A percentile compares a stretch with the other conserved stretches of the same genome.
Conservation (phyloP, 306 rosid genomes). For the Trifolium fragiferum region DNA sequence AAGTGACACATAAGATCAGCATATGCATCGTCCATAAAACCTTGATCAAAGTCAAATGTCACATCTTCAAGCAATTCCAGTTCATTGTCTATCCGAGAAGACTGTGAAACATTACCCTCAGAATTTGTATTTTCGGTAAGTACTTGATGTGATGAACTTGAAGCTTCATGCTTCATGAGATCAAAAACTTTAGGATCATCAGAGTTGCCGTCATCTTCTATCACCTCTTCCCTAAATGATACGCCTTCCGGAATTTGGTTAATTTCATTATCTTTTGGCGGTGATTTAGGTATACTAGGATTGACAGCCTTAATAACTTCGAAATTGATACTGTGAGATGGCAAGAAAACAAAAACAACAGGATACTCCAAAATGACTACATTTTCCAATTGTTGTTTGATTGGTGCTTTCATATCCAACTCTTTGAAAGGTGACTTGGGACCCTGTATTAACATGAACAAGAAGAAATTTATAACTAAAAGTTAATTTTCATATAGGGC, state of each 20-base stretch:
- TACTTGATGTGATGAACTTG: slow-evolving; percentile 47
- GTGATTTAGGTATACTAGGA: slow-evolving; percentile 45
- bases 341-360: slow-evolving; percentile 68
- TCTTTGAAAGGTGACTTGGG: slow-evolving; percentile 68
- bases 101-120: slow-evolving; percentile 45
- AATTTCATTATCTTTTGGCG: slow-evolving; percentile 42
- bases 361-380: slow-evolving; percentile 82
- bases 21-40: slow-evolving; percentile 60
- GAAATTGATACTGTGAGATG: slow-evolving; percentile 66
- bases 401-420: slow-evolving; percentile 68
- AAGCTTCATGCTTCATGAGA: slow-evolving; percentile 52
- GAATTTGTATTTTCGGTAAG: slow-evolving; percentile 3
- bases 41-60: slow-evolving; percentile 68
- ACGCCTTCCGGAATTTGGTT: slow-evolving; percentile 52
- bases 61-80: slow-evolving; percentile 39
- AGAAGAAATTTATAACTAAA: slow-evolving; percentile 20
- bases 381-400: slow-evolving; percentile 71
- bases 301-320: slow-evolving; percentile 59
- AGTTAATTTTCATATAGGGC: neutral
- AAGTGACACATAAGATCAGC: slow-evolving; percentile 60
- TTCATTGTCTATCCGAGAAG: slow-evolving; percentile 39
- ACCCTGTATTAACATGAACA: slow-evolving; percentile 58
- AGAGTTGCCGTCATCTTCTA: slow-evolving; percentile 57
- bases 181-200: slow-evolving; percentile 58
- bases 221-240: slow-evolving; percentile 77